Percentiles rank a stretch among this genome's conserved stretches.
Conservation (phyloP, 2,329 filamentous ascomycete species). For the Bipolaris oryzae region DNA sequence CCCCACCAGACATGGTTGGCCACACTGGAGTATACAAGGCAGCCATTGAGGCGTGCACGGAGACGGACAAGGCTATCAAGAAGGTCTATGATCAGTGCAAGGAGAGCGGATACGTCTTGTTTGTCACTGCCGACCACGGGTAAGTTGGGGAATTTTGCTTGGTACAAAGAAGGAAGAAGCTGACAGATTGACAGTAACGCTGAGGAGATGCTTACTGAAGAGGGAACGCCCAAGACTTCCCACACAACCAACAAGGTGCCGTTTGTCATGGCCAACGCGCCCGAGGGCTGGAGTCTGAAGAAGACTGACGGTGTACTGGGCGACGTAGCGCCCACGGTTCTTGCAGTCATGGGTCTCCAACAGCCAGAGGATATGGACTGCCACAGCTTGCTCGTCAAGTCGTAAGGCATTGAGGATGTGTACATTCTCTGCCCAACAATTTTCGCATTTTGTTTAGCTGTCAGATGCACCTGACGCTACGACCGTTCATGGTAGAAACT, state of each 20-base stretch:
- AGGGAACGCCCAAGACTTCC: conserved; percentile 96
- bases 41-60: conserved; percentile 79
- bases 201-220: conserved; percentile 97
- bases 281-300: conserved; percentile 84
- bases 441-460: background rate
- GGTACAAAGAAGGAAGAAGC: conserved; percentile 10
- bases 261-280: conserved; percentile 97
- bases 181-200: conserved; percentile 68
- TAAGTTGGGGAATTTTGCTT: conserved; percentile 46
- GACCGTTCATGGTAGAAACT: background rate
- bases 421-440: background rate
- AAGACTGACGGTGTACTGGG: conserved; percentile 88
- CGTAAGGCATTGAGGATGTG: conserved; percentile 41
- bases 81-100: conserved; percentile 92
- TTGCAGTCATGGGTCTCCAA: conserved; percentile 87
- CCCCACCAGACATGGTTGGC: conserved; percentile 98
- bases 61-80: conserved; percentile 93
- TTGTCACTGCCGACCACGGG: conserved; percentile 96
- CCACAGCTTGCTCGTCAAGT: conserved; percentile 79
- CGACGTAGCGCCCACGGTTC: conserved; percentile 93
- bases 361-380: conserved; percentile 94
- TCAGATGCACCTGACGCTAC: background rate
- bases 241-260: conserved; percentile 98
- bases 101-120: conserved; percentile 88
- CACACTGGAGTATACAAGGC: conserved; percentile 98